Percentiles rank a stretch among this genome's conserved stretches.
Evolutionary conservation across 139 green algal species (phyloP).

Genomic region (Asterochloris erici): DNA sequence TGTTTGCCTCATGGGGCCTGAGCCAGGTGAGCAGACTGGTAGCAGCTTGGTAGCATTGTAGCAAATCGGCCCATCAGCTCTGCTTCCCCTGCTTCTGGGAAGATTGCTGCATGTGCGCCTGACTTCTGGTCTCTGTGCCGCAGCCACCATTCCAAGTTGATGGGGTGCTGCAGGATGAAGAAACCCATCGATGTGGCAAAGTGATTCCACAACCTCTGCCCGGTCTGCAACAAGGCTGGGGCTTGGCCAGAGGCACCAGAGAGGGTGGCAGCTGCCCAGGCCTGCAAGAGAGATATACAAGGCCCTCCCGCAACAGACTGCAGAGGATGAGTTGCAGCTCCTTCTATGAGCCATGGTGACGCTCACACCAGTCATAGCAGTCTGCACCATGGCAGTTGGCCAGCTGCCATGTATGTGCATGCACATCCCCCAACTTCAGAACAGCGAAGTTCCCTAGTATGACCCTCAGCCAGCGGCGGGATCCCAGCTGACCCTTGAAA

Average conservation of each 20-base stretch:
- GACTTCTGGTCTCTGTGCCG: background rate
- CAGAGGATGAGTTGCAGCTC: background rate
- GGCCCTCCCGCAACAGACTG: constrained; percentile 1
- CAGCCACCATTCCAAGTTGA: background rate
- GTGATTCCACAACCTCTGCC: constrained; percentile 41
- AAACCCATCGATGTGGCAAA: constrained; percentile 38
- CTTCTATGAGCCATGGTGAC: background rate
- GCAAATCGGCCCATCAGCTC: too few relatives aligned
- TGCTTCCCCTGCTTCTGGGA: too few relatives aligned
- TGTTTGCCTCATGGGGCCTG: too few relatives aligned
- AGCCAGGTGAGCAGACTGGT: too few relatives aligned
- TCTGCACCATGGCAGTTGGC: too few relatives aligned
- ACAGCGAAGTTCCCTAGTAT: too few relatives aligned
- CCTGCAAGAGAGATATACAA: constrained; percentile 1
- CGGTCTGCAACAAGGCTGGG: constrained; percentile 3
- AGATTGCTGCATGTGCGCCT: too few relatives aligned
- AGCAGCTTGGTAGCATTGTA: too few relatives aligned
- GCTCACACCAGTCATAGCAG: background rate
- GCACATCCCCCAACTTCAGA: too few relatives aligned
- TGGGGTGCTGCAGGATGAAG: constrained; percentile 28
- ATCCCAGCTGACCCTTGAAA: too few relatives aligned
- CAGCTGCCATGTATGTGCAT: too few relatives aligned
- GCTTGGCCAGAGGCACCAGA: background rate
- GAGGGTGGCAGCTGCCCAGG: background rate
- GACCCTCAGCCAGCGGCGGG: too few relatives aligned